Percentiles rank a stretch among this genome's conserved stretches.
Evolutionary conservation across 2,329 filamentous ascomycete species (phyloP).

Genomic region (Elsinoe perseae): DNA sequence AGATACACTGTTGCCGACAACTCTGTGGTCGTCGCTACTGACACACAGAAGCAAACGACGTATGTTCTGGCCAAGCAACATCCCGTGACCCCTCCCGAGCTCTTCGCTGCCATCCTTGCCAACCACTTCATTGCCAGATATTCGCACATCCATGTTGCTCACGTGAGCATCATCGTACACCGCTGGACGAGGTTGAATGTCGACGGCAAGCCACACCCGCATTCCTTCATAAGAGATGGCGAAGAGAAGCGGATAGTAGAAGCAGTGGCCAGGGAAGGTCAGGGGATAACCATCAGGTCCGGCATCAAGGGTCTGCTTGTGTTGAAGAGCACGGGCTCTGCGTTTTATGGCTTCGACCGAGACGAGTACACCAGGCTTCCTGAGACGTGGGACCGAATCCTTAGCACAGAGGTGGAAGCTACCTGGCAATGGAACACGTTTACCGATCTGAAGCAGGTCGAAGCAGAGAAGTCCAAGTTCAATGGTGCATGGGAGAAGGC

Average conservation of each 20-base stretch:
- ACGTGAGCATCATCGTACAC: constrained; percentile 75
- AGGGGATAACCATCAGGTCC: constrained; percentile 68
- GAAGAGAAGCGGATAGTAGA: constrained; percentile 79
- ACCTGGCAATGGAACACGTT: constrained; percentile 80
- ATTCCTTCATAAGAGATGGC: constrained; percentile 88
- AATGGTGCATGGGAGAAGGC: constrained; percentile 70
- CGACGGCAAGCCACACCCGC: constrained; percentile 83
- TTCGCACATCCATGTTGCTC: constrained; percentile 74
- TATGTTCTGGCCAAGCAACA: constrained; percentile 93
- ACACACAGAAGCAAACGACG: constrained; percentile 88
- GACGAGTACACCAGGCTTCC: constrained; percentile 88
- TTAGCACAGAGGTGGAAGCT: constrained; percentile 86
- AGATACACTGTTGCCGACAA: constrained; percentile 94
- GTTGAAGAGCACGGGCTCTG: constrained; percentile 91
- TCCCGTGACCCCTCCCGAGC: constrained; percentile 85
- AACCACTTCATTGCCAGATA: constrained; percentile 86
- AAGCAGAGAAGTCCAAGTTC: constrained; percentile 58
- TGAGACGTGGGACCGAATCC: constrained; percentile 90
- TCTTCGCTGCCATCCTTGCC: constrained; percentile 77
- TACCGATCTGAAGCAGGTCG: constrained; percentile 57
- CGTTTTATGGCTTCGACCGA: constrained; percentile 88
- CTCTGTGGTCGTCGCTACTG: constrained; percentile 87
- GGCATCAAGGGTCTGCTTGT: constrained; percentile 76
- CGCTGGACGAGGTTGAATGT: constrained; percentile 85
- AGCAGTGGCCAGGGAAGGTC: constrained; percentile 56